These are phyloP conservation scores for Podila minutissima DNA, from an alignment of 192 early-diverging fungal genomes.

Conservation along the genomic window DNA sequence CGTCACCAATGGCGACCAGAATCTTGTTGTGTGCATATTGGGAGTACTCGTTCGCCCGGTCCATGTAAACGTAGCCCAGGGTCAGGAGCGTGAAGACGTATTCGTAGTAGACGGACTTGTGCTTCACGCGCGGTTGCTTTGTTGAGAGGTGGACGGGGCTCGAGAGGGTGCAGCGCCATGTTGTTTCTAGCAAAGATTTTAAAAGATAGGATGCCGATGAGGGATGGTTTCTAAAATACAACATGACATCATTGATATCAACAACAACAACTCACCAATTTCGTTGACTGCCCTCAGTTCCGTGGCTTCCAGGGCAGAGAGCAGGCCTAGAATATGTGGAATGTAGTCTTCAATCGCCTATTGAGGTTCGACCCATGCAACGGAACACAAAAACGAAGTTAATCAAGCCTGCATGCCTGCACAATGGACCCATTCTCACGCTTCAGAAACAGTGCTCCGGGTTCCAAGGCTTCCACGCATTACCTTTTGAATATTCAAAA, in stretches of 20 bases:
- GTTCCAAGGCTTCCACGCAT: not conserved
- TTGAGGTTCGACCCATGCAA: not conserved
- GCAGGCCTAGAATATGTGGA: constrained; percentile 26
- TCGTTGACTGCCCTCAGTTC: constrained; percentile 20
- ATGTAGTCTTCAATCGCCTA: constrained; percentile 46
- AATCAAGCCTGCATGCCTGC: not conserved
- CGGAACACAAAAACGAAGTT: not conserved
- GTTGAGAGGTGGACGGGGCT: constrained; percentile 53
- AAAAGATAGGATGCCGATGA: not conserved
- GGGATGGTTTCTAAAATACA: too few relatives aligned
- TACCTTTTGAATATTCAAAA: constrained; percentile 58
- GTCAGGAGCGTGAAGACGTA: constrained; percentile 65
- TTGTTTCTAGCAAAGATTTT: constrained; percentile 52
- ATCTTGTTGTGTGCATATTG: constrained; percentile 26
- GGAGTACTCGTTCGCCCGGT: constrained; percentile 36
- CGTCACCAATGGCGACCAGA: constrained; percentile 37
- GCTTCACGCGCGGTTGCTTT: constrained; percentile 59
- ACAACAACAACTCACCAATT: constrained; percentile 12
- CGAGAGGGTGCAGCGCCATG: constrained; percentile 65
- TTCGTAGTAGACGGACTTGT: constrained; percentile 62
- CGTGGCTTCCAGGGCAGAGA: constrained; percentile 25
- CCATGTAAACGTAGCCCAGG: constrained; percentile 54
- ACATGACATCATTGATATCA: not conserved
- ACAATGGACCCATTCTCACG: not conserved
- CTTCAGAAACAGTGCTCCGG: not conserved